These are phyloP conservation scores for Massariosphaeria phaeospora DNA, from an alignment of 495 filamentous ascomycete species.

Conservation along the genomic window DNA sequence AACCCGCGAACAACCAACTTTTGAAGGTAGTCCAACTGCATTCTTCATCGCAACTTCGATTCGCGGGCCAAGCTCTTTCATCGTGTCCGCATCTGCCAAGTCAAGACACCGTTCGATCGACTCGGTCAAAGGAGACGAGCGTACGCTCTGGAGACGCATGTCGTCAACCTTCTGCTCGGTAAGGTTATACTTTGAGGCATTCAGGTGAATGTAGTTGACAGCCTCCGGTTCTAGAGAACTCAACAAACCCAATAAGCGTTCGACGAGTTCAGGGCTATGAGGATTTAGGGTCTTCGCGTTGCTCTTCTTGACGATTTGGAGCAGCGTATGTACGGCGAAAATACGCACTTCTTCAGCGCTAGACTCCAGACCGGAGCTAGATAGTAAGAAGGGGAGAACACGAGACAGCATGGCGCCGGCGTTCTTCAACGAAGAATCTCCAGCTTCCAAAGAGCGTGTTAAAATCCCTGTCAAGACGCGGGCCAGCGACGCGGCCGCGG, in stretches of 20 bases:
- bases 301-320: conserved; percentile 84
- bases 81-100: conserved; percentile 68
- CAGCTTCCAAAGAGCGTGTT: conserved; percentile 78
- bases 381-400: conserved; percentile 84
- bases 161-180: conserved; percentile 83
- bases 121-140: conserved; percentile 85
- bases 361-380: conserved; percentile 82
- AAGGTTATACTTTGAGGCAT: conserved; percentile 78
- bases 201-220: conserved; percentile 88
- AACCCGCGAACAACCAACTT: conserved; percentile 81
- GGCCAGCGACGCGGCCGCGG: conserved; percentile 73
- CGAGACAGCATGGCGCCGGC: conserved; percentile 73
- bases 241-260: conserved; percentile 70
- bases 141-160: conserved; percentile 69
- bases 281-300: conserved; percentile 63
- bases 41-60: conserved; percentile 76
- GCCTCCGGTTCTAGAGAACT: conserved; percentile 81
- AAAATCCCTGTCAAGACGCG: conserved; percentile 75
- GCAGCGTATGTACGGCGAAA: conserved; percentile 60
- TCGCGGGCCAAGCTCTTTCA: conserved; percentile 63
- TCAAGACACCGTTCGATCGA: conserved; percentile 87
- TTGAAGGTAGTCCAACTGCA: conserved; percentile 84
- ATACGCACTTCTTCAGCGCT: conserved; percentile 76
- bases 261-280: conserved; percentile 75
- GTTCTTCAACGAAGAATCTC: conserved; percentile 60